phyloP scores from a whole-genome alignment of 2,329 filamentous ascomycete species.

The Colletotrichum karsti region DNA sequence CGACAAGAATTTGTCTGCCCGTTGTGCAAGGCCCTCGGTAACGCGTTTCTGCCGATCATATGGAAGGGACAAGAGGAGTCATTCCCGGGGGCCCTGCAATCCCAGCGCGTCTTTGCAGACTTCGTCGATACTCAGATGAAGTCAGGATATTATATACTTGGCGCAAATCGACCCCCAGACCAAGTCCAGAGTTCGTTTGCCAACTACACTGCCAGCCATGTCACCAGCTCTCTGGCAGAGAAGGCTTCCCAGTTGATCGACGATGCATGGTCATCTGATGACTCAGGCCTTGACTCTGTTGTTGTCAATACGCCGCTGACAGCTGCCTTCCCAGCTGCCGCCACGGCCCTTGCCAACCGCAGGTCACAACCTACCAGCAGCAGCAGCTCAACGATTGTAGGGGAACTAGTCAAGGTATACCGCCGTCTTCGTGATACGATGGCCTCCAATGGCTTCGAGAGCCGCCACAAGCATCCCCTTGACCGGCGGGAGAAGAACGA shows the following conservation, averaged over 20 bases:
- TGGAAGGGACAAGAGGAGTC: conserved; percentile 93
- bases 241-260: conserved; percentile 44
- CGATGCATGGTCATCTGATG: conserved; percentile 50
- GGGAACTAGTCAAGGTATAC: conserved; percentile 69
- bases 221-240: conserved; percentile 50
- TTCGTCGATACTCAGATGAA: conserved; percentile 72
- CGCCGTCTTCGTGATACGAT: conserved; percentile 68
- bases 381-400: conserved; percentile 48
- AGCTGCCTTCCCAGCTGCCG: conserved; percentile 49
- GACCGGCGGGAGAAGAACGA: conserved; percentile 47
- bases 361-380: conserved; percentile 43
- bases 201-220: conserved; percentile 45
- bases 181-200: conserved; percentile 44
- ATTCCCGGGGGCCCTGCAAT: conserved; percentile 76
- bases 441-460: conserved; percentile 59
- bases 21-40: conserved; percentile 94
- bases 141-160: conserved; percentile 50
- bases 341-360: conserved; percentile 44
- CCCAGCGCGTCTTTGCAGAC: conserved; percentile 67
- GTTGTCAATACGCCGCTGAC: conserved; percentile 51
- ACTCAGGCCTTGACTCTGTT: conserved; percentile 41
- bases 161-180: conserved; percentile 41
- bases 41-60: conserved; percentile 91
- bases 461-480: conserved; percentile 42
- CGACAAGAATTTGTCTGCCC: conserved; percentile 95